phyloP scores from a whole-genome alignment of 1,284 basidiomycete genomes.

The Vanrija humicola region DNA sequence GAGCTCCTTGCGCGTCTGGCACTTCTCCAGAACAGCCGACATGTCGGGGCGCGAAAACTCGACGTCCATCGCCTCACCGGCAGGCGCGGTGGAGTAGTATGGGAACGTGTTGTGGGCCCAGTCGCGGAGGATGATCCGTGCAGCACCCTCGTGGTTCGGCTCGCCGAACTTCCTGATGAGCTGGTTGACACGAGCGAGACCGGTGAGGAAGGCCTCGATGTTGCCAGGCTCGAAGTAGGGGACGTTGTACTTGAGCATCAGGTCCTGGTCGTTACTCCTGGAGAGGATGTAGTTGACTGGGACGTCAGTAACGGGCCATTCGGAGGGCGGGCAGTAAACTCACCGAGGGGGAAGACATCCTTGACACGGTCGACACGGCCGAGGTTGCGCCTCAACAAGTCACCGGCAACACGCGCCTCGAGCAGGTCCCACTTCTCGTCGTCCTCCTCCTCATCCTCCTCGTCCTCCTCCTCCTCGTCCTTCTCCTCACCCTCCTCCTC shows the following conservation, averaged over 20 bases:
- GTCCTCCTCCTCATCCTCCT: constrained; percentile 50
- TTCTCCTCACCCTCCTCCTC: constrained; percentile 40
- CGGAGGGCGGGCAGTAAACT: constrained; percentile 26
- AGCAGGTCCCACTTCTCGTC: constrained; percentile 52
- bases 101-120: constrained; percentile 79
- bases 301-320: neutral
- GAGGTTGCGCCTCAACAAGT: constrained; percentile 71
- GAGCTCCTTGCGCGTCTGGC: constrained; percentile 60
- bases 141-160: constrained; percentile 72
- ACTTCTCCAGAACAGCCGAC: constrained; percentile 54
- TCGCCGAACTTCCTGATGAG: constrained; percentile 78
- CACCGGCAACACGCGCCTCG: constrained; percentile 57
- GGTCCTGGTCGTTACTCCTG: constrained; percentile 69
- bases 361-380: constrained; percentile 85
- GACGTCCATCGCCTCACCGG: constrained; percentile 18
- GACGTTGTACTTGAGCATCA: constrained; percentile 85
- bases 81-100: constrained; percentile 67
- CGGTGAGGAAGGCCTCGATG: constrained; percentile 70
- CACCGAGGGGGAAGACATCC: constrained; percentile 73
- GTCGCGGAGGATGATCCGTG: constrained; percentile 79
- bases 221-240: constrained; percentile 75
- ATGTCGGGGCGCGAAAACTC: constrained; percentile 40
- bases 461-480: constrained; percentile 48
- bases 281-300: constrained; percentile 70
- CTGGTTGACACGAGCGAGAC: constrained; percentile 72